Conservation (phyloP, 2,329 filamentous ascomycete genomes). For the Malbranchea zuffiana region DNA sequence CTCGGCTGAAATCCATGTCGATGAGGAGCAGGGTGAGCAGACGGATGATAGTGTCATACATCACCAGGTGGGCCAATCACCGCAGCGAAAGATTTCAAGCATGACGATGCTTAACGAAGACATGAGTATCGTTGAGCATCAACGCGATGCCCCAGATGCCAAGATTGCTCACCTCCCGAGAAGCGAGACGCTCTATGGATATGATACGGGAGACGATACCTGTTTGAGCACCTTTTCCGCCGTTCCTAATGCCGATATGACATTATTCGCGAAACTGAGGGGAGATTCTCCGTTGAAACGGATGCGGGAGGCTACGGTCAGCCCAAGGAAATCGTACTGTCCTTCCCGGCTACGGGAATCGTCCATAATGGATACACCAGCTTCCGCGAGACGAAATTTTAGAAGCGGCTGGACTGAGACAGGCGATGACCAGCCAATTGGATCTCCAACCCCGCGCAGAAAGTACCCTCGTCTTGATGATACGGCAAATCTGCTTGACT, state of each 20-base stretch:
- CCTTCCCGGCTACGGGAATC: slow-evolving; percentile 15
- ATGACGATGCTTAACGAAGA: slow-evolving; percentile 32
- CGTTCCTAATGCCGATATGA: slow-evolving; percentile 65
- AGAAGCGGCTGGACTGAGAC: slow-evolving; percentile 25
- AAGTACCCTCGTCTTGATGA: slow-evolving; percentile 40
- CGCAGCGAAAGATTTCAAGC: slow-evolving; percentile 21
- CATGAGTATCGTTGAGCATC: slow-evolving; percentile 33
- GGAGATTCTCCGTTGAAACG: slow-evolving; percentile 48
- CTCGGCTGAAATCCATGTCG: background rate
- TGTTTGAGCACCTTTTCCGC: slow-evolving; percentile 79
- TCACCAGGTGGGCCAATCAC: slow-evolving; percentile 1
- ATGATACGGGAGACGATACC: slow-evolving; percentile 33
- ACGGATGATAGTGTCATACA: slow-evolving; percentile 13
- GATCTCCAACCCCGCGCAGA: slow-evolving; percentile 41
- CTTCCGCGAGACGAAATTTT: slow-evolving; percentile 35
- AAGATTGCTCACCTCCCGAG: slow-evolving; percentile 19
- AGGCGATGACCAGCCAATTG: slow-evolving; percentile 22
- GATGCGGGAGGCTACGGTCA: slow-evolving; percentile 30
- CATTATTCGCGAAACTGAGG: slow-evolving; percentile 64
- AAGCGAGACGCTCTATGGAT: slow-evolving; percentile 17
- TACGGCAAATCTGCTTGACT: slow-evolving; percentile 75
- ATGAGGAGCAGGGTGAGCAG: slow-evolving; percentile 1
- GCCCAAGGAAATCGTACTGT: slow-evolving; percentile 31
- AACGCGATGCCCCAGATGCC: slow-evolving; percentile 17
- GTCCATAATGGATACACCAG: slow-evolving; percentile 37